These are phyloP conservation scores for Kodamaea restingae DNA, from an alignment of 805 yeast genomes.

Conservation along the genomic window DNA sequence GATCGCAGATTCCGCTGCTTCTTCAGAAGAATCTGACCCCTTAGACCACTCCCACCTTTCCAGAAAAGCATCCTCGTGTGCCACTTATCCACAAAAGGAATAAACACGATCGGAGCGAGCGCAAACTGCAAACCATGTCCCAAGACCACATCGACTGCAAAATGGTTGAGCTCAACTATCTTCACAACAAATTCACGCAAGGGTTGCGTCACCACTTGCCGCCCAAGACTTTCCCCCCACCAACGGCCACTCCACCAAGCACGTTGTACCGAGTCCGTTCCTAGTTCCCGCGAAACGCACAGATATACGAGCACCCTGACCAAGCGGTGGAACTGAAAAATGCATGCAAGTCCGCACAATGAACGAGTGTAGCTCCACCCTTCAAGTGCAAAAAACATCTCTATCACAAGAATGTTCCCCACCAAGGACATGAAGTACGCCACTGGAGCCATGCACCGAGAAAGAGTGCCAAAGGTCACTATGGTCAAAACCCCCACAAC, in stretches of 20 bases:
- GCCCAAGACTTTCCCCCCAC: conserved; percentile 37
- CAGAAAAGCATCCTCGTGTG: conserved; percentile 50
- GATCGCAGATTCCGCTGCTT: conserved; percentile 32
- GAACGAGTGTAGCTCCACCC: conserved; percentile 39
- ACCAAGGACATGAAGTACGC: conserved; percentile 37
- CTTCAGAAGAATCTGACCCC: conserved; percentile 36
- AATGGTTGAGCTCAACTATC: conserved; percentile 40
- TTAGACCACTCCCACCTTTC: conserved; percentile 39
- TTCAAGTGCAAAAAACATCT: conserved; percentile 37
- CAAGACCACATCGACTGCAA: conserved; percentile 45
- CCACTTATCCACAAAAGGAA: conserved; percentile 47
- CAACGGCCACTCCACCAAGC: conserved; percentile 58
- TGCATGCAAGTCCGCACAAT: conserved; percentile 36
- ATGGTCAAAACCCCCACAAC: conserved; percentile 34
- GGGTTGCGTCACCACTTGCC: conserved; percentile 40
- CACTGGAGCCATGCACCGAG: conserved; percentile 36
- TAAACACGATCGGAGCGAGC: conserved; percentile 37
- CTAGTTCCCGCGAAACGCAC: conserved; percentile 40
- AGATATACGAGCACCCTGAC: conserved; percentile 29
- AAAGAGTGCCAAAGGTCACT: conserved; percentile 26
- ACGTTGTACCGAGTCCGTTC: conserved; percentile 36
- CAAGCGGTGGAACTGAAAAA: conserved; percentile 34
- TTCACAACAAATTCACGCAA: conserved; percentile 45
- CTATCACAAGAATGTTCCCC: conserved; percentile 31
- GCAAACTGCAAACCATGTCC: conserved; percentile 40